Conservation (phyloP, 176 grass and related monocot genomes). For the Saccharum officinarum region DNA sequence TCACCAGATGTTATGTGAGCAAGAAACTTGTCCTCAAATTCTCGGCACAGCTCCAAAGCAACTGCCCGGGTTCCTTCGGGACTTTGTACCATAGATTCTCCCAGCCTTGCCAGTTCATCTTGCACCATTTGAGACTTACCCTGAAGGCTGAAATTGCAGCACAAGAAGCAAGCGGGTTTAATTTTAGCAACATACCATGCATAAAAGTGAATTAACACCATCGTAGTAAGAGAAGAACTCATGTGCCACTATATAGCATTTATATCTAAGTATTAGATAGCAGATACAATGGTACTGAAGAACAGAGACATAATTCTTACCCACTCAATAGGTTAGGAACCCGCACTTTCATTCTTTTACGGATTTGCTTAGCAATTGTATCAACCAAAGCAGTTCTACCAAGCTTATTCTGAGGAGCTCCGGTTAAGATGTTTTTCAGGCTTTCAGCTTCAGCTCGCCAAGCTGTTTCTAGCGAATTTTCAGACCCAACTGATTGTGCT, state of each 20-base stretch:
- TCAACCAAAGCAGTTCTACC: conserved; percentile 78
- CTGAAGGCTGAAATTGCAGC: conserved; percentile 62
- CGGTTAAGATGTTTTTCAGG: conserved; percentile 70
- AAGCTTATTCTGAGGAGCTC: conserved; percentile 70
- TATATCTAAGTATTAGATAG: conserved; percentile 16
- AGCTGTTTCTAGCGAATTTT: conserved; percentile 87
- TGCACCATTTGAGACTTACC: conserved; percentile 91
- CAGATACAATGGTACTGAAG: neutral
- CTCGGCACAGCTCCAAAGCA: conserved; percentile 89
- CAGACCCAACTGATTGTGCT: conserved; percentile 68
- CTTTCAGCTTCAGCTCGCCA: conserved; percentile 85
- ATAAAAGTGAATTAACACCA: conserved; percentile 5
- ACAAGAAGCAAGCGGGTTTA: neutral
- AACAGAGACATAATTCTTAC: conserved; percentile 43
- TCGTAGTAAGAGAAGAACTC: neutral
- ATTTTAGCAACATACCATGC: conserved; percentile 1
- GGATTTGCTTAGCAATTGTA: conserved; percentile 82
- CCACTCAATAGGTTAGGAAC: conserved; percentile 84
- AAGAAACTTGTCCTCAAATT: conserved; percentile 93
- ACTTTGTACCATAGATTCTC: conserved; percentile 90
- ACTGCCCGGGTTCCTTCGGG: conserved; percentile 80
- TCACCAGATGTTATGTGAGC: conserved; percentile 86
- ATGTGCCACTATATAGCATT: neutral
- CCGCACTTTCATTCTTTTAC: conserved; percentile 86
- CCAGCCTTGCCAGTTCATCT: conserved; percentile 82